Conservation (phyloP, 2,329 filamentous ascomycete species). For the Xylaria sp. region DNA sequence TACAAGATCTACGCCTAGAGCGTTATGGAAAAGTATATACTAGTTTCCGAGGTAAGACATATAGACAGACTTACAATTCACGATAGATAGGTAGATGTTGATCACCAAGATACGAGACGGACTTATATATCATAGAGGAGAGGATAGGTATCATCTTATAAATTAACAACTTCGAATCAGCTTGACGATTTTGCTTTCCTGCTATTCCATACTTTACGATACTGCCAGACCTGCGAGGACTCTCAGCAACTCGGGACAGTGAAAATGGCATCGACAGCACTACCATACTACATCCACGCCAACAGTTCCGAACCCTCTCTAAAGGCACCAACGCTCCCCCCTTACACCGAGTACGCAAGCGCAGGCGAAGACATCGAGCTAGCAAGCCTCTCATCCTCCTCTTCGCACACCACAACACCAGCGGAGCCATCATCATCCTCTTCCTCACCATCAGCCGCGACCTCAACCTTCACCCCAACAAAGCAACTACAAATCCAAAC, state of each 20-base stretch:
- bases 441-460: not conserved
- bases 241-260: not conserved
- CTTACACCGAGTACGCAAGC: constrained; percentile 30
- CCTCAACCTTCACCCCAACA: constrained; percentile 55
- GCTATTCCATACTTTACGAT: not conserved
- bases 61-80: constrained; percentile 20
- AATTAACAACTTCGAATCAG: not conserved
- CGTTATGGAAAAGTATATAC: constrained; percentile 12
- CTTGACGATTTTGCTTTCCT: not conserved
- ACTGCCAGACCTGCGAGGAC: not conserved
- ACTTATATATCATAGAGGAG: not conserved
- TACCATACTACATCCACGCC: constrained; percentile 11
- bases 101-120: not conserved
- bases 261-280: constrained; percentile 27
- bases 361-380: constrained; percentile 25
- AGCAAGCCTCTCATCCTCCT: constrained; percentile 25
- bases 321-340: constrained; percentile 23
- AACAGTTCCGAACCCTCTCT: constrained; percentile 25
- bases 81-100: not conserved
- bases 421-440: constrained; percentile 4
- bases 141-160: not conserved
- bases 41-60: not conserved
- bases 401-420: constrained; percentile 7
- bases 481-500: constrained; percentile 62
- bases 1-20: not conserved